These are phyloP conservation scores for Spergularia bocconei DNA, from an alignment of 148 eudicot genomes.

Conservation along the genomic window DNA sequence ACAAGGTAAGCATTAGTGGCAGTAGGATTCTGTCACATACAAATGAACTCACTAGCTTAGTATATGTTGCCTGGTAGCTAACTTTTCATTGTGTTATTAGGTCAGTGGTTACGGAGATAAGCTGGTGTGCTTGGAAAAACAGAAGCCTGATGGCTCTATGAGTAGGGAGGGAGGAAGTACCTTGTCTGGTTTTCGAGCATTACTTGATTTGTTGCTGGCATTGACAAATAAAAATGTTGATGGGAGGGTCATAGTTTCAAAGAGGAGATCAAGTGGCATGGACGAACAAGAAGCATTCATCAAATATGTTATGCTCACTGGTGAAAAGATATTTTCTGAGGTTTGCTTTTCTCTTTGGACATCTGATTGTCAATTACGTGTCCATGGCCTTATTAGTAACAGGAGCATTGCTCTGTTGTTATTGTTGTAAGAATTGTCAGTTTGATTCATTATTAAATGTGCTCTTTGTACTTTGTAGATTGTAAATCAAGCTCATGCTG, in stretches of 20 bases:
- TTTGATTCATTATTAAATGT: not conserved
- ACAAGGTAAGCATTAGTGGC: constrained; percentile 56
- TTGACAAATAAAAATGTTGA: constrained; percentile 76
- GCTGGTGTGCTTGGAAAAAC: constrained; percentile 35
- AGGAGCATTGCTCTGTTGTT: not conserved
- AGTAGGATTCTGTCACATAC: not conserved
- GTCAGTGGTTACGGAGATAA: constrained; percentile 92
- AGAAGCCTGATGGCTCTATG: constrained; percentile 27
- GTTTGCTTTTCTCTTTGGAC: constrained; percentile 35
- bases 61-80: not conserved
- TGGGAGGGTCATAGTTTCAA: constrained; percentile 79
- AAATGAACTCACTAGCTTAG: not conserved
- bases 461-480: constrained; percentile 39
- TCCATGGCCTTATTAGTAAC: not conserved
- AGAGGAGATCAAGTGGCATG: constrained; percentile 30
- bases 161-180: constrained; percentile 53
- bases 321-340: constrained; percentile 87
- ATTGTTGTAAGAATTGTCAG: not conserved
- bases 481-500: constrained; percentile 75
- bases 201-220: constrained; percentile 59
- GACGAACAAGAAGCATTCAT: constrained; percentile 60
- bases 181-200: constrained; percentile 69
- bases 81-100: constrained; percentile 35
- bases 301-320: constrained; percentile 95
- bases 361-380: not conserved